Base-by-base conservation (phyloP, 2,329 filamentous ascomycete species). In the Davidsoniella virescens region DNA sequence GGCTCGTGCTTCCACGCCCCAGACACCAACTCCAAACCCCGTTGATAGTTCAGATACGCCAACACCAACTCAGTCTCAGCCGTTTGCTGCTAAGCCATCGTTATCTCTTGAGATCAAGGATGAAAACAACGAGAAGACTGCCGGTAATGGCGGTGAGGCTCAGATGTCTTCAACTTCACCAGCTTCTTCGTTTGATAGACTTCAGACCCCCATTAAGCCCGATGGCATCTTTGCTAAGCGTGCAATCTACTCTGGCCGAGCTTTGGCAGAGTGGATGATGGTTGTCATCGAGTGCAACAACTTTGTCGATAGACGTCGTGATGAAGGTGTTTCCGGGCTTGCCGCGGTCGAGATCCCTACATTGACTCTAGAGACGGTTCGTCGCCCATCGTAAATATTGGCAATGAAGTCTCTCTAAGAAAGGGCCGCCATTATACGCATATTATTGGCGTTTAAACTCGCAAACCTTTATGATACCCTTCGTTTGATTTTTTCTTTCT, bases 271-370 rank as follows among this genome's bases (percentile, higher is more conserved):
- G 62, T 92, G 85, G 85, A 70, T 72, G 17, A 67, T 84, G 16
- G 75, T 90, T 17, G 77, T 87, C 14, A 75, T 76, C 51, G 85
- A 92, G 61, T 86, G 80, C 66, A 86, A 88, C 64, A 84, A 78
- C 59, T 92, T 90, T 63, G 77, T 87, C 29, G 84, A 90, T 52
- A 71, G 84, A 43, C 73, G 85, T 50, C 78, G 79, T 47, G 77
- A 78, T 44, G 85, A 92, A 60, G 84, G 84, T 42, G 75, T 87
- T 8, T 70, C 75, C 2, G 68, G 69, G 0, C 73, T 86, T 53
- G 70, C 67, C 56, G 76, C 80, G 41, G 78, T 90, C 40, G 84
- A 90, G 62, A 65, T 70, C 2, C 68, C 66, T 1, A 57, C 62
- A 16, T 62, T 70, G 2, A 61, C 61, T 12, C 62, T 69, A 1